Percentiles rank a stretch among this genome's conserved stretches.
Conservation (phyloP, 345 rosid species). For the Psidium guajava region DNA sequence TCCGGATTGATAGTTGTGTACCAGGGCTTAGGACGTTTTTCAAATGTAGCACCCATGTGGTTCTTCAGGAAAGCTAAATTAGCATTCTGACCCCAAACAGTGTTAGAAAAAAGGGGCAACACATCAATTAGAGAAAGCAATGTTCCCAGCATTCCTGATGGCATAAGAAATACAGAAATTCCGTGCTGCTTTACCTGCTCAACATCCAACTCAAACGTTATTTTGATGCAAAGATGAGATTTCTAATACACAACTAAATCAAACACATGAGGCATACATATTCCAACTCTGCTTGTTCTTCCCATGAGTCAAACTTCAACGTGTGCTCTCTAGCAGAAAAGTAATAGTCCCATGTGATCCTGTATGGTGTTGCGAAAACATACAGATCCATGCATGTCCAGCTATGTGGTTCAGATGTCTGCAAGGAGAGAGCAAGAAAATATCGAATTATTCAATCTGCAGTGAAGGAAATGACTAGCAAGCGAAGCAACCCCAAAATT, state of each 20-base stretch:
- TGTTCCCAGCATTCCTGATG: conserved; percentile 93
- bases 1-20: conserved; percentile 43
- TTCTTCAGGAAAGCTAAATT: conserved; percentile 71
- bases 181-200: conserved; percentile 90
- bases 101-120: conserved; percentile 85
- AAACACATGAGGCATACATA: conserved; percentile 39
- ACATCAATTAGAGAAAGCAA: conserved; percentile 75
- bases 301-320: conserved; percentile 81
- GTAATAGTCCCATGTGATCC: conserved; percentile 96
- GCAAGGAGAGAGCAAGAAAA: conserved; percentile 5
- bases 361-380: conserved; percentile 94
- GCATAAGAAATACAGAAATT: conserved; percentile 93
- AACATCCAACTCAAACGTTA: conserved; percentile 3
- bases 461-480: not conserved
- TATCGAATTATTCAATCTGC: not conserved
- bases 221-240: not conserved
- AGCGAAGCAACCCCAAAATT: not conserved
- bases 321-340: conserved; percentile 74
- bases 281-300: conserved; percentile 77
- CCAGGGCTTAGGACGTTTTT: conserved; percentile 83
- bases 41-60: conserved; percentile 93
- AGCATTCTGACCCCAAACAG: conserved; percentile 85
- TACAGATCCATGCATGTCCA: conserved; percentile 97
- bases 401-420: conserved; percentile 85
- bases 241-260: not conserved